These are phyloP conservation scores for Clonostachys solani DNA, from an alignment of 2,329 filamentous ascomycete genomes.

Conservation along the genomic window DNA sequence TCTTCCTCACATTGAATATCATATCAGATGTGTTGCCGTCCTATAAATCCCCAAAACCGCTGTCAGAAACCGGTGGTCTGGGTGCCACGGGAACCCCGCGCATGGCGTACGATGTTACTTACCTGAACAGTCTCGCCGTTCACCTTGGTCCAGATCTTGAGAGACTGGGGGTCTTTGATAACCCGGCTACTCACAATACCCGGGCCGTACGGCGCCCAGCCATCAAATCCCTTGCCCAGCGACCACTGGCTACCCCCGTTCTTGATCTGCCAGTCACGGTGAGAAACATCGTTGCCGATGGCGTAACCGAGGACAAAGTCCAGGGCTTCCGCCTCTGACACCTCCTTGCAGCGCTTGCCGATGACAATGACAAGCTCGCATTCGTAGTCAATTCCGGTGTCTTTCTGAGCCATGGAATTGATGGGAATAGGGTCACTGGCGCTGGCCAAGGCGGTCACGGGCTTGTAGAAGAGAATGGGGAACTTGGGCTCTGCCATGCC, in stretches of 20 bases:
- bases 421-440: slow-evolving; percentile 65
- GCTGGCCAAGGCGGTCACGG: slow-evolving; percentile 59
- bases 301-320: slow-evolving; percentile 71
- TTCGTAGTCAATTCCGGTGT: slow-evolving; percentile 70
- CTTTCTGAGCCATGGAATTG: slow-evolving; percentile 59
- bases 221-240: slow-evolving; percentile 70
- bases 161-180: slow-evolving; percentile 51
- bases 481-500: slow-evolving; percentile 66
- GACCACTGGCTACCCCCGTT: slow-evolving; percentile 67
- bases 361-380: slow-evolving; percentile 75
- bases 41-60: slow-evolving; percentile 14
- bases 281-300: slow-evolving; percentile 75
- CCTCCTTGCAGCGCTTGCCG: slow-evolving; percentile 60
- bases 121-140: slow-evolving; percentile 56
- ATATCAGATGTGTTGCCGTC: slow-evolving; percentile 54
- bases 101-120: not conserved
- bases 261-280: slow-evolving; percentile 72
- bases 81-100: not conserved
- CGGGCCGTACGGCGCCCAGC: slow-evolving; percentile 71
- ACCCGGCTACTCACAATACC: slow-evolving; percentile 58
- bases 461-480: slow-evolving; percentile 66
- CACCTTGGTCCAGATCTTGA: slow-evolving; percentile 52
- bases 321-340: slow-evolving; percentile 62
- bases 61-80: not conserved
- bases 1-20: slow-evolving; percentile 59